phyloP scores from a whole-genome alignment of 495 filamentous ascomycete genomes.

The Penicillium cinerascens region DNA sequence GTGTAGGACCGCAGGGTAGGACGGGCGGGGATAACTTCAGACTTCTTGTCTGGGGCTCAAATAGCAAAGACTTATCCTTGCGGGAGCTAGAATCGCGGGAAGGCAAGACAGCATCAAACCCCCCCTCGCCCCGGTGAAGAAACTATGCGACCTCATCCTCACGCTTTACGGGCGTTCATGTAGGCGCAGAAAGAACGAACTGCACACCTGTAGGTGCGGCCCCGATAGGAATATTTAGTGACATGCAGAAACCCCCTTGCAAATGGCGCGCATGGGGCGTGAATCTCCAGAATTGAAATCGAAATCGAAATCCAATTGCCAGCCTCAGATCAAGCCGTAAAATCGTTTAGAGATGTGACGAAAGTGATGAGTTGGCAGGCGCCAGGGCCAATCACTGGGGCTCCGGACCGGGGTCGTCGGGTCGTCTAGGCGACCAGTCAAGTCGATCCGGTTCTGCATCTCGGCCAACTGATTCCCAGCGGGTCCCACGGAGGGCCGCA shows the following conservation, averaged over 20 bases:
- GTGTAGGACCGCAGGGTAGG: too few species aligned
- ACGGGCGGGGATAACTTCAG: too few species aligned
- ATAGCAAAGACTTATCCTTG: too few species aligned
- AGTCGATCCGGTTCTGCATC: slow-evolving; percentile 8
- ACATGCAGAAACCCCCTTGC: slow-evolving; percentile 17
- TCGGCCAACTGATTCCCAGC: slow-evolving; percentile 8
- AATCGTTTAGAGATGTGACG: slow-evolving; percentile 7
- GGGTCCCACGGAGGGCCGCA: slow-evolving; percentile 14
- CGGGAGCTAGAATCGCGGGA: too few species aligned
- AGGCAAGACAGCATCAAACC: too few species aligned
- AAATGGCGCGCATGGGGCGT: background rate
- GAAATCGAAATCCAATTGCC: background rate
- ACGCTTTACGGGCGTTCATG: background rate
- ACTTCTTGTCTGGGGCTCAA: too few species aligned
- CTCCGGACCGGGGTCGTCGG: slow-evolving; percentile 8
- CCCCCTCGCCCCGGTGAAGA: too few species aligned
- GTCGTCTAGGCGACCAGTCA: slow-evolving; percentile 26
- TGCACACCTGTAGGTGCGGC: slow-evolving; percentile 6
- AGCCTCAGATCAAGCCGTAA: background rate
- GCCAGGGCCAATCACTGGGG: slow-evolving; percentile 20
- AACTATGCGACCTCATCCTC: background rate
- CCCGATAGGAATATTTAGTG: slow-evolving; percentile 14
- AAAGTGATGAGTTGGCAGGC: slow-evolving; percentile 33
- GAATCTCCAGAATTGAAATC: background rate
- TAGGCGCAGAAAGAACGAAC: slow-evolving; percentile 1